Percentiles rank a stretch among this genome's conserved stretches.
These are phyloP conservation scores for Aspergillus chevalieri DNA, from an alignment of 2,329 filamentous ascomycete species.

Conservation along the genomic window DNA sequence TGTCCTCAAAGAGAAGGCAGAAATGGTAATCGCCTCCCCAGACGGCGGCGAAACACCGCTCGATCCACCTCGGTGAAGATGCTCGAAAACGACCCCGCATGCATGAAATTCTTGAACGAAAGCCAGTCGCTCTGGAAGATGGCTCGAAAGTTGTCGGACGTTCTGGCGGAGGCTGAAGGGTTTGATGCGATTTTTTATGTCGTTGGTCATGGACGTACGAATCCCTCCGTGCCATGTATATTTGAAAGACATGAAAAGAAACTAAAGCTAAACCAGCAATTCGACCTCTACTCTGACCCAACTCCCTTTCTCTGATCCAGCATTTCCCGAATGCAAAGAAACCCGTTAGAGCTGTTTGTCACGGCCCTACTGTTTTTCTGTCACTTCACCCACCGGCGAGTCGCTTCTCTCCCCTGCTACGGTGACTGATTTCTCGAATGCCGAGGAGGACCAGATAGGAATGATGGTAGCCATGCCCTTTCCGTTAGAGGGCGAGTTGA, in stretches of 20 bases:
- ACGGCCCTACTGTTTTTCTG: slow-evolving; percentile 42
- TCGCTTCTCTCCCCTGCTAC: slow-evolving; percentile 35
- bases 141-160: neutral
- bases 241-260: too few relatives aligned
- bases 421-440: slow-evolving; percentile 46
- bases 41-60: slow-evolving; percentile 54
- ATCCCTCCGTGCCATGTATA: too few relatives aligned
- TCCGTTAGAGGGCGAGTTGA: slow-evolving; percentile 40
- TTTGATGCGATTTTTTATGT: slow-evolving; percentile 57
- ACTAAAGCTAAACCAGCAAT: slow-evolving; percentile 28
- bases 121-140: neutral
- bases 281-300: slow-evolving; percentile 38
- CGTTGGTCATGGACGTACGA: slow-evolving; percentile 46
- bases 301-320: neutral
- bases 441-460: slow-evolving; percentile 40
- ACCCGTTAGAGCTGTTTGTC: slow-evolving; percentile 44
- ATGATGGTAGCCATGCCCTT: slow-evolving; percentile 40
- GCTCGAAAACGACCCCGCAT: neutral
- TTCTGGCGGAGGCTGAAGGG: slow-evolving; percentile 40
- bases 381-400: slow-evolving; percentile 37
- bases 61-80: slow-evolving; percentile 47
- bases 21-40: slow-evolving; percentile 53
- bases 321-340: slow-evolving; percentile 18
- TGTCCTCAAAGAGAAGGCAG: slow-evolving; percentile 45
- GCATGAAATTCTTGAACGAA: neutral